Base-by-base conservation (phyloP, 83 land plant genomes). In the Picea abies region DNA sequence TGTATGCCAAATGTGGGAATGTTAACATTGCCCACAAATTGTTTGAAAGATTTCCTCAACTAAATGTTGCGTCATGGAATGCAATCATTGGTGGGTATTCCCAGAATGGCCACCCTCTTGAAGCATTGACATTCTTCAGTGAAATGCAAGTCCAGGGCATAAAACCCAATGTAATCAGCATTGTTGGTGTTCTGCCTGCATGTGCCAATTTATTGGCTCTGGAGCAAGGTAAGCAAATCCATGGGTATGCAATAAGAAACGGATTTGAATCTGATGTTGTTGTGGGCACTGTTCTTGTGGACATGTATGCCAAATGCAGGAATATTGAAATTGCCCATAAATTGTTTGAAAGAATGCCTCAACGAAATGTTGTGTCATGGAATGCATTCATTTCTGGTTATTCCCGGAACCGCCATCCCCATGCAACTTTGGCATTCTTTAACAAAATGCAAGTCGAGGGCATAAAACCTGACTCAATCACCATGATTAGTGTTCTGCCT, bases 211-310 rank as follows among this genome's bases (percentile, higher is more conserved):
- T 90, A 60, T 77, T 70, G n/a, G 85, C 81, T 76, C 60, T 90
- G 37, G 61, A 60, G 19, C 52, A 85, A 41, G 91, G 90, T 37
- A 81, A 37, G 25, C 63, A 64, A 52, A 81, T 93, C 62, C 93
- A 93, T 83, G 82, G 39, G 4, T 85, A 20, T 60, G 62, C 85
- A 44, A 10, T 23, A n/a, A 37, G 11, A 10, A 62, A 81, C 79
- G 93, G 91, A 41, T 86, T 85, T 63, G 91, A 89, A n/a, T n/a
- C n/a, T n/a, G n/a, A n/a, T n/a, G n/a, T n/a, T n/a, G n/a, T n/a
- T n/a, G n/a, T n/a, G n/a, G 95, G 91, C 12, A 93, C 89, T 83
- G 49, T 84, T 41, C 81, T 93, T 84, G 71, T 92, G 22, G 91
- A 90, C 64, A 80, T 92, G 70, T 92, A 90, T 85, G 81, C 86